phyloP scores from a whole-genome alignment of 1,284 basidiomycete species.

The Boletus semigastroideus region DNA sequence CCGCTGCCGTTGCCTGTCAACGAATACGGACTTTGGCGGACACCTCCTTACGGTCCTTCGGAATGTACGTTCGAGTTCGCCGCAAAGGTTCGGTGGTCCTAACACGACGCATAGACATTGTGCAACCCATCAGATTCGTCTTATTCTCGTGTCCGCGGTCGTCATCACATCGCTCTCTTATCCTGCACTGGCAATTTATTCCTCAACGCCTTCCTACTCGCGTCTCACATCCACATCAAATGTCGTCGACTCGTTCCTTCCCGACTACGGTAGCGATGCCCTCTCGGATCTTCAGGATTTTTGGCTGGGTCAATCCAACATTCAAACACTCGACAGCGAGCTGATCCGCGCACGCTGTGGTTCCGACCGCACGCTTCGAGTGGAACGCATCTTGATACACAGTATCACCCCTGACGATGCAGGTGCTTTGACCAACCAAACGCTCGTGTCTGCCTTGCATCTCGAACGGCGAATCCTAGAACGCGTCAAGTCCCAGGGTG shows the following conservation, averaged over 20 bases:
- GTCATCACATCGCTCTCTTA: constrained; percentile 97
- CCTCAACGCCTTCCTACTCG: constrained; percentile 65
- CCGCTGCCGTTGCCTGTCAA: constrained; percentile 25
- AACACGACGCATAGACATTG: constrained; percentile 58
- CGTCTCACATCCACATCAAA: constrained; percentile 55
- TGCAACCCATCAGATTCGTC: constrained; percentile 88
- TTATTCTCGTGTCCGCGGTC: constrained; percentile 89
- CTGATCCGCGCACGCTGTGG: constrained; percentile 71
- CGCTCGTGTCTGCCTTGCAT: constrained; percentile 60
- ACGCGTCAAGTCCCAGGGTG: constrained; percentile 41
- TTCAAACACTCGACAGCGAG: constrained; percentile 70
- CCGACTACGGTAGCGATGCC: constrained; percentile 49
- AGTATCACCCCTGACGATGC: constrained; percentile 51
- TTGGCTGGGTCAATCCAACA: constrained; percentile 59
- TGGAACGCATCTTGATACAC: constrained; percentile 74
- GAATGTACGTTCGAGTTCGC: constrained; percentile 55
- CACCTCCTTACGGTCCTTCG: constrained; percentile 66
- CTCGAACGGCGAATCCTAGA: constrained; percentile 58
- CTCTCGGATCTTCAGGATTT: constrained; percentile 66
- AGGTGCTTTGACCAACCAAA: constrained; percentile 58
- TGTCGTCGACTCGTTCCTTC: constrained; percentile 61
- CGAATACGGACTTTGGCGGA: constrained; percentile 45
- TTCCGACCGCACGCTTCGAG: constrained; percentile 70
- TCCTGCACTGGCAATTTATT: constrained; percentile 84
- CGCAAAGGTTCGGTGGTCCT: constrained; percentile 6